Evolutionary conservation across 2,329 filamentous ascomycete species (phyloP), one percentile per base, ranked within the genome.

Genomic region (Sporothrix schenckii): DNA sequence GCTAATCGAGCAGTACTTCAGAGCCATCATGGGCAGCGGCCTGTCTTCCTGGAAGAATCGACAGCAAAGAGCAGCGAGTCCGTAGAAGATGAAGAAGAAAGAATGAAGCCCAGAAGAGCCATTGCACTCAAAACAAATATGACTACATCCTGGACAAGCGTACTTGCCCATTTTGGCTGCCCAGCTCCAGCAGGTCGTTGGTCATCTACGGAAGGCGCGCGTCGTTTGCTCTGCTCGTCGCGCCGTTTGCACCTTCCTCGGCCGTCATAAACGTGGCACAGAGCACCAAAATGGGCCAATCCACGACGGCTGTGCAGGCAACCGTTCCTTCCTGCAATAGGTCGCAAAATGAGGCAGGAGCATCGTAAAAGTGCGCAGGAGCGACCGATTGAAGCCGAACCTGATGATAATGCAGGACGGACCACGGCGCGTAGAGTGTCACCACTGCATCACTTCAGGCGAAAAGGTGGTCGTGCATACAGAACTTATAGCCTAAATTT

Each of bases 221-320:
- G 14, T 19, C 27, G 30, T 39, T 58, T 58, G 27, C 16, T n/a
- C 54, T 10, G 9, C 30, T 16, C 30, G 27, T 58, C 11, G 3
- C 11, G 54, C 16, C 16, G 54, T 58, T 39, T 58, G 54, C 54
- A n/a, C 54, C 27, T 58, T 58, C 54, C 54, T 14, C n/a, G 9
- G 5, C 14, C 10, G 49, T 21, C 24, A 14, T 9, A 39, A 58
- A 30, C 3, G 41, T 44, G 41, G 41, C 41, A 44, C 41, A 34
- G 27, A 39, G 11, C 14, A 11, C n/a, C 54, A 39, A 39, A n/a
- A n/a, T 14, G 41, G 41, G 16, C 16, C 54, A 58, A 44, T 44
- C 27, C n/a, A 11, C 34, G 9, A 7, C 11, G 27, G 27, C 39
- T 58, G 54, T n/a, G 14, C 2, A 14, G 30, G 30, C 16, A 39